Conservation (phyloP, 2,329 filamentous ascomycete genomes). For the Fusarium globosum region DNA sequence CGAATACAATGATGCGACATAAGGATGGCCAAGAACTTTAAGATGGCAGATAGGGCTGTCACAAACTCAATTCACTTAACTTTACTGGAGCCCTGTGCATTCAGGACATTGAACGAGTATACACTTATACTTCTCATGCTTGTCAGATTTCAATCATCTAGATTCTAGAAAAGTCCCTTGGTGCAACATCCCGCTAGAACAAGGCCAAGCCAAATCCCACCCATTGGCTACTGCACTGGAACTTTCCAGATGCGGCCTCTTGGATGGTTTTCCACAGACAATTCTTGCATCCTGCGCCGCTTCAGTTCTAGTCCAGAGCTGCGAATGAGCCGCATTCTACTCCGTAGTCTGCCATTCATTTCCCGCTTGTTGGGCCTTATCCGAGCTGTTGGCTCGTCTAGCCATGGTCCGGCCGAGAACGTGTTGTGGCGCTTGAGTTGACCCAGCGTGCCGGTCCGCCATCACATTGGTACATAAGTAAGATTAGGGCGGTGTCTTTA, state of each 20-base stretch:
- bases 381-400: background rate
- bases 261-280: background rate
- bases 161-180: background rate
- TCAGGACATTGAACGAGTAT: background rate
- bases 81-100: no score
- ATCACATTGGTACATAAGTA: background rate
- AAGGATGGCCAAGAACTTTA: background rate
- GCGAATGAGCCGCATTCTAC: constrained; percentile 5
- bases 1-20: background rate
- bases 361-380: background rate
- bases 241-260: constrained; percentile 11
- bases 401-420: constrained; percentile 8
- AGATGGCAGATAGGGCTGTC: background rate
- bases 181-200: background rate
- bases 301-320: background rate
- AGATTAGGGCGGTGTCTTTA: background rate
- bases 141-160: background rate
- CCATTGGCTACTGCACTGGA: background rate
- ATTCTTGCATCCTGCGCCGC: background rate
- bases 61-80: background rate
- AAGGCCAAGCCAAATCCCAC: background rate
- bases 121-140: background rate
- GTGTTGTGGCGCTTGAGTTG: constrained; percentile 11
- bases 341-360: background rate
- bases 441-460: constrained; percentile 2